Percentiles rank a stretch among this genome's conserved stretches.
These are phyloP conservation scores for Massarina eburnea DNA, from an alignment of 2,329 filamentous ascomycete species.

Conservation along the genomic window DNA sequence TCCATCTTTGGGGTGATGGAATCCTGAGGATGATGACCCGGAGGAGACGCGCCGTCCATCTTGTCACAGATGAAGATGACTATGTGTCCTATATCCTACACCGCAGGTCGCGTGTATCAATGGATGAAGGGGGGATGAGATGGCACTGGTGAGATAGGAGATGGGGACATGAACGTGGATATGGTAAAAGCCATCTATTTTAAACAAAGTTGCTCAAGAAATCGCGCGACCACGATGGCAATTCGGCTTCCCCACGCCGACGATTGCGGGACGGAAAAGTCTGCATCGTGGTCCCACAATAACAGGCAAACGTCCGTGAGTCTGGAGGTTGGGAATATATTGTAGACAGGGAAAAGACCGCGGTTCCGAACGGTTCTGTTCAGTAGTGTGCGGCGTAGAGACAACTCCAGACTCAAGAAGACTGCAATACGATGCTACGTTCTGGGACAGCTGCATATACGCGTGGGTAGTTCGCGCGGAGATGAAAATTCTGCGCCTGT, in stretches of 20 bases:
- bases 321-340: not conserved
- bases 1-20: slow-evolving; percentile 31
- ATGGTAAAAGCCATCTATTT: slow-evolving; percentile 6
- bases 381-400: slow-evolving; percentile 22
- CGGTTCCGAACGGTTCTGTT: slow-evolving; percentile 24
- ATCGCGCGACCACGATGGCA: not conserved
- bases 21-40: slow-evolving; percentile 17
- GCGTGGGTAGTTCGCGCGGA: slow-evolving; percentile 8
- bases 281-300: slow-evolving; percentile 32
- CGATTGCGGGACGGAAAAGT: slow-evolving; percentile 30
- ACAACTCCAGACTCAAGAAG: slow-evolving; percentile 8
- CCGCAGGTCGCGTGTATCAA: not conserved
- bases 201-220: slow-evolving; percentile 5
- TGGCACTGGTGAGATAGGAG: not conserved
- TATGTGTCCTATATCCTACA: not conserved
- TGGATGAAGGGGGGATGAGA: not conserved
- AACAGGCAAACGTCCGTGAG: slow-evolving; percentile 4
- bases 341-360: slow-evolving; percentile 24
- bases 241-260: slow-evolving; percentile 29
- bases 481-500: slow-evolving; percentile 32
- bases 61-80: slow-evolving; percentile 6
- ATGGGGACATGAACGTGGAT: not conserved
- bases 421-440: slow-evolving; percentile 12
- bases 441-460: too few relatives aligned
- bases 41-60: slow-evolving; percentile 20